These are phyloP conservation scores for Hypoxylon rubiginosum DNA, from an alignment of 2,329 filamentous ascomycete species.

Conservation along the genomic window DNA sequence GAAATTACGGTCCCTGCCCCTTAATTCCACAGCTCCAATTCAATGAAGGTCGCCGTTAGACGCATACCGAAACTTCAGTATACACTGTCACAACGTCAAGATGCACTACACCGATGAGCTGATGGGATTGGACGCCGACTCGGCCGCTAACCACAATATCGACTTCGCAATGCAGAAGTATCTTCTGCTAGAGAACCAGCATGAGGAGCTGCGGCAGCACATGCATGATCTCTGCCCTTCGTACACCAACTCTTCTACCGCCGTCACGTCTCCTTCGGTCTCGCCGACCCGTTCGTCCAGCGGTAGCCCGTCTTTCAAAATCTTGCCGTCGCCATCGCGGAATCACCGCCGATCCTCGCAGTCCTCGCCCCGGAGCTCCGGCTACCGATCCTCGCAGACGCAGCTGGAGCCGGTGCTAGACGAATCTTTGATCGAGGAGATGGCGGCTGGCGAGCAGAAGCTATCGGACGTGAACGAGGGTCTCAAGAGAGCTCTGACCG, in stretches of 20 bases:
- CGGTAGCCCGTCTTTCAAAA: conserved; percentile 61
- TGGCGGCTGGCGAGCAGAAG: conserved; percentile 66
- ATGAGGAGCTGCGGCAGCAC: conserved; percentile 65
- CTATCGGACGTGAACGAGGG: conserved; percentile 70
- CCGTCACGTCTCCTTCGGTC: conserved; percentile 66
- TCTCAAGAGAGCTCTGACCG: conserved; percentile 72
- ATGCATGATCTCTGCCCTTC: conserved; percentile 64
- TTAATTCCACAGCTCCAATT: conserved; percentile 27
- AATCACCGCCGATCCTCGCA: conserved; percentile 47
- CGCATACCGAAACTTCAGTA: conserved; percentile 28
- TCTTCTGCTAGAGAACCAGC: conserved; percentile 66
- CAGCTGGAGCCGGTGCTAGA: conserved; percentile 59
- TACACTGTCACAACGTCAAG: conserved; percentile 22
- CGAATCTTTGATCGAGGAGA: conserved; percentile 62
- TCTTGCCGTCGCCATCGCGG: conserved; percentile 51
- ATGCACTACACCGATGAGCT: conserved; percentile 36
- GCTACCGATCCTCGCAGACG: conserved; percentile 40
- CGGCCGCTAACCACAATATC: conserved; percentile 54
- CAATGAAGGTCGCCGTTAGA: conserved; percentile 48
- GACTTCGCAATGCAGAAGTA: conserved; percentile 68
- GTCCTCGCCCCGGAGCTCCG: conserved; percentile 37
- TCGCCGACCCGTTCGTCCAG: conserved; percentile 71
- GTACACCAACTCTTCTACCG: conserved; percentile 54
- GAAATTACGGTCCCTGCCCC: not conserved
- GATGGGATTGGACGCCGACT: conserved; percentile 28